A percentile compares a stretch with the other conserved stretches of the same genome.
Conservation (phyloP, 2,329 filamentous ascomycete genomes). For the Canariomyces notabilis region DNA sequence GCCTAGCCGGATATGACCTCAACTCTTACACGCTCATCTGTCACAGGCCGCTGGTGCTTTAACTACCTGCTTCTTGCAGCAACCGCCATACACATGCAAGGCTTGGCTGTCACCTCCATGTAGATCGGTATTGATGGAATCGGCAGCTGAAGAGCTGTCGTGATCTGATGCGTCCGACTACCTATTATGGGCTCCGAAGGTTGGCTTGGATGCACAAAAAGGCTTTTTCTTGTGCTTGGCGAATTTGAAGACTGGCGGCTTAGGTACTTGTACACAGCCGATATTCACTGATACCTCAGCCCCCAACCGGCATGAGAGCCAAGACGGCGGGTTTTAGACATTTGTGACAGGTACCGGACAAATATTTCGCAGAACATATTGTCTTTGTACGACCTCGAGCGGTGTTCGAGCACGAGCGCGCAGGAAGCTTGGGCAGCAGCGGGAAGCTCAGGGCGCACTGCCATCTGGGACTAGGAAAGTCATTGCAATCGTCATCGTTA, state of each 20-base stretch:
- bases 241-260: no score
- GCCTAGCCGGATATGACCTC: neutral
- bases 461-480: neutral
- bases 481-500: constrained; percentile 17
- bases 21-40: neutral
- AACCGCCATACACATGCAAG: neutral
- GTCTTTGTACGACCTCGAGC: neutral
- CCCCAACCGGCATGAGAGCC: neutral
- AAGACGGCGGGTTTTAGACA: neutral
- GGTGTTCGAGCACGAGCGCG: neutral
- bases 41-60: neutral
- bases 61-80: neutral
- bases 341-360: neutral
- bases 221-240: no score
- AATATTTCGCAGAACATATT: neutral
- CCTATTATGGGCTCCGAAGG: no score
- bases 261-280: neutral
- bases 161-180: neutral
- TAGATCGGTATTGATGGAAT: neutral
- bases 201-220: neutral
- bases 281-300: neutral
- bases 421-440: neutral
- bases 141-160: neutral
- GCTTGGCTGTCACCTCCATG: neutral
- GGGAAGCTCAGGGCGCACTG: neutral